phyloP scores from a whole-genome alignment of 441 rosid genomes.

The Brassica hybrid region DNA sequence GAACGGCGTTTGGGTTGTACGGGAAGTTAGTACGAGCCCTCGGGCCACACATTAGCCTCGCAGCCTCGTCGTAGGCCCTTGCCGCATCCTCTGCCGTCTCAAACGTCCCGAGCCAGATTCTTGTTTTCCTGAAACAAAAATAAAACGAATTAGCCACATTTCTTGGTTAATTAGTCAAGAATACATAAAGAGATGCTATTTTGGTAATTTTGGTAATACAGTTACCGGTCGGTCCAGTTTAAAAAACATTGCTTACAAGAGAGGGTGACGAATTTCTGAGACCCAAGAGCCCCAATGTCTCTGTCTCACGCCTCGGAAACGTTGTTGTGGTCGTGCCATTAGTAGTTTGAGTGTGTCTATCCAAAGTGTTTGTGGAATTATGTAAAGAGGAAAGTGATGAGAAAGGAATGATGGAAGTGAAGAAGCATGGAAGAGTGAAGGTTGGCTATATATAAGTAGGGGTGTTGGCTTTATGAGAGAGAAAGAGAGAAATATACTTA shows the following conservation, averaged over 20 bases:
- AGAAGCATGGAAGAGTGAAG: slow-evolving; percentile 42
- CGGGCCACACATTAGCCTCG: slow-evolving; percentile 94
- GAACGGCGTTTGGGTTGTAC: slow-evolving; percentile 75
- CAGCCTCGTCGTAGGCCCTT: slow-evolving; percentile 93
- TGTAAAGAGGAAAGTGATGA: slow-evolving; percentile 37
- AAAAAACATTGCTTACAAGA: slow-evolving; percentile 56
- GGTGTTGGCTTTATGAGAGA: slow-evolving; percentile 43
- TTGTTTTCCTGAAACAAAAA: slow-evolving; percentile 70
- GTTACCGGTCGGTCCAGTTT: neutral
- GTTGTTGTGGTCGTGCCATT: slow-evolving; percentile 91
- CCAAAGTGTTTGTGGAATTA: slow-evolving; percentile 46
- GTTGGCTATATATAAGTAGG: slow-evolving; percentile 54
- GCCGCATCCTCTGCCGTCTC: slow-evolving; percentile 94
- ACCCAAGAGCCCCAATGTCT: slow-evolving; percentile 99
- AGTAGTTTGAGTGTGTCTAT: neutral
- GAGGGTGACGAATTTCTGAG: slow-evolving; percentile 96
- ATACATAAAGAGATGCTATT: neutral
- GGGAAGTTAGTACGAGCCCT: slow-evolving; percentile 93
- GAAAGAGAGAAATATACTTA: slow-evolving; percentile 3
- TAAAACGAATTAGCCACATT: neutral
- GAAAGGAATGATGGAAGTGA: slow-evolving; percentile 28
- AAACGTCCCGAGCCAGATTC: slow-evolving; percentile 91
- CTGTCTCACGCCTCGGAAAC: slow-evolving; percentile 96
- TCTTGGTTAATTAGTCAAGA: neutral
- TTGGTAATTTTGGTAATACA: neutral